A percentile compares a stretch with the other conserved stretches of the same genome.
Conservation (phyloP, 768 basidiomycete genomes). For the Leccinellum albellum region DNA sequence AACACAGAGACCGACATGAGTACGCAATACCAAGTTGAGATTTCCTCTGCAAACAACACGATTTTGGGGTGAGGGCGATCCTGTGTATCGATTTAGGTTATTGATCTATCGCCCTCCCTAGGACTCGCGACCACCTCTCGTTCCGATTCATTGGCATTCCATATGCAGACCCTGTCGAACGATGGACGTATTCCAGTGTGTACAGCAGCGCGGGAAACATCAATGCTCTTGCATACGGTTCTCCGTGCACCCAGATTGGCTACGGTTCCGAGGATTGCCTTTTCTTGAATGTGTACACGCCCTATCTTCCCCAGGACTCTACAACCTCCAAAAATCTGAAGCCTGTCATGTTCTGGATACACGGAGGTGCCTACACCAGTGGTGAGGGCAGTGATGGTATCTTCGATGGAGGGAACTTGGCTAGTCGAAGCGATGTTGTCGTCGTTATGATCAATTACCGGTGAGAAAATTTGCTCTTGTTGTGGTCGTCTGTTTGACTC, state of each 20-base stretch:
- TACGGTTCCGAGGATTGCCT: slow-evolving; percentile 41
- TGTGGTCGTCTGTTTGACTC: neutral
- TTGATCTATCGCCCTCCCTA: slow-evolving; percentile 9
- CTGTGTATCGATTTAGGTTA: neutral
- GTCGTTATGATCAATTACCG: slow-evolving; percentile 38
- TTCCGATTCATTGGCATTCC: slow-evolving; percentile 54
- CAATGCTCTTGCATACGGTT: slow-evolving; percentile 32
- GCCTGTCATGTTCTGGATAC: slow-evolving; percentile 50
- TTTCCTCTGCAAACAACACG: slow-evolving; percentile 5
- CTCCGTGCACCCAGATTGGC: slow-evolving; percentile 32
- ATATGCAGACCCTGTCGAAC: slow-evolving; percentile 39
- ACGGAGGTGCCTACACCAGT: slow-evolving; percentile 44
- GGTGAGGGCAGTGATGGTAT: slow-evolving; percentile 38
- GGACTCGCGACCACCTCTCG: slow-evolving; percentile 44
- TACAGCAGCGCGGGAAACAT: slow-evolving; percentile 29
- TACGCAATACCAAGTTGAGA: slow-evolving; percentile 4
- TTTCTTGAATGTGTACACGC: slow-evolving; percentile 46
- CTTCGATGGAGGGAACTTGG: slow-evolving; percentile 44
- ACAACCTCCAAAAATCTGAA: slow-evolving; percentile 25
- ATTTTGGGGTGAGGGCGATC: slow-evolving; percentile 4
- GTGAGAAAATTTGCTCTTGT: neutral
- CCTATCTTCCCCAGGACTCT: slow-evolving; percentile 29
- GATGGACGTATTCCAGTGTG: slow-evolving; percentile 42
- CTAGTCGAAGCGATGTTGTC: slow-evolving; percentile 42
- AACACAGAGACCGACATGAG: slow-evolving; percentile 6